Evolutionary conservation across 2,329 filamentous ascomycete genomes (phyloP).

Genomic region (Fusarium marasasianum): DNA sequence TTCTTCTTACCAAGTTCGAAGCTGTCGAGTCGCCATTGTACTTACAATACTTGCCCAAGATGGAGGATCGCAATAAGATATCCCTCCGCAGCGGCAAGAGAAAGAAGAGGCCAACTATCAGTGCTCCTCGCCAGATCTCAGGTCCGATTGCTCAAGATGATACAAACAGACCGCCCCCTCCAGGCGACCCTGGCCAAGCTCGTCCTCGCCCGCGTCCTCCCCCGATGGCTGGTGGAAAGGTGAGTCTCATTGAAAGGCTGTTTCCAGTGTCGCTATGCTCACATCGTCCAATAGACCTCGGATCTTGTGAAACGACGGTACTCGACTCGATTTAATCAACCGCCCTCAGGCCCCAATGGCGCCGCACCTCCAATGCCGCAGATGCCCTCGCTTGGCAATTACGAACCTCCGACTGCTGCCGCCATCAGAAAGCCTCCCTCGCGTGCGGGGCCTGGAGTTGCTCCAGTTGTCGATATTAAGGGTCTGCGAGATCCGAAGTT

Average conservation of each 20-base stretch:
- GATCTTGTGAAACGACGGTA: conserved; percentile 95
- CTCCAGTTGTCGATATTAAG: conserved; percentile 77
- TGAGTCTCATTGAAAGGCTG: conserved; percentile 41
- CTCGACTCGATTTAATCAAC: conserved; percentile 88
- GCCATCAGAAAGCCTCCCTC: conserved; percentile 61
- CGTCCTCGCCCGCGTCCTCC: conserved; percentile 58
- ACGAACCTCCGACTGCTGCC: conserved; percentile 55
- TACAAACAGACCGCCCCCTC: conserved; percentile 42
- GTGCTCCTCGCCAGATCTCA: conserved; percentile 71
- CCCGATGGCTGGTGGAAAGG: conserved; percentile 66
- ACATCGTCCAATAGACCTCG: conserved; percentile 60
- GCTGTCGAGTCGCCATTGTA: neutral
- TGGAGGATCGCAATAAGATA: conserved; percentile 69
- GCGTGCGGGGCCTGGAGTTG: conserved; percentile 56
- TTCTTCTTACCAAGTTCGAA: neutral
- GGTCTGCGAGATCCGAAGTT: conserved; percentile 83
- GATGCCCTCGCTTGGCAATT: conserved; percentile 69
- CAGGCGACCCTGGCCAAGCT: conserved; percentile 42
- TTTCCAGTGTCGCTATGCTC: conserved; percentile 20
- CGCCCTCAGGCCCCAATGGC: conserved; percentile 74
- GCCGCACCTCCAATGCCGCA: conserved; percentile 78
- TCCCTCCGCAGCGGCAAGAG: conserved; percentile 72
- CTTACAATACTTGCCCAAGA: conserved; percentile 45
- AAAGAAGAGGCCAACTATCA: conserved; percentile 69
- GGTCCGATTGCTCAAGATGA: conserved; percentile 65